phyloP scores from a whole-genome alignment of 2,329 filamentous ascomycete genomes.

The Beauveria rudraprayagi region DNA sequence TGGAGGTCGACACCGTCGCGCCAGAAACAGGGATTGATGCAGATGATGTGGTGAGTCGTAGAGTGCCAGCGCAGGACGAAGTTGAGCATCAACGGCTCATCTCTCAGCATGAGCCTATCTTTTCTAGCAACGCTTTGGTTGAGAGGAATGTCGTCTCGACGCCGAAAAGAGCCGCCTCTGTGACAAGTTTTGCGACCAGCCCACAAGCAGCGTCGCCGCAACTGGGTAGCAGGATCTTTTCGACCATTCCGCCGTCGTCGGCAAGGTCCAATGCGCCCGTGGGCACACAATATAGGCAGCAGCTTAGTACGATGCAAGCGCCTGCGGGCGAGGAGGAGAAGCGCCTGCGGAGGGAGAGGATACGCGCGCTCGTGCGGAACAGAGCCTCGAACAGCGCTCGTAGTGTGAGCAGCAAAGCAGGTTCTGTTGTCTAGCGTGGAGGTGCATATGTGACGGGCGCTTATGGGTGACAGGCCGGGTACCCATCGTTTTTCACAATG shows the following conservation, averaged over 20 bases:
- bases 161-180: background rate
- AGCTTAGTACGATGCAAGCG: constrained; percentile 13
- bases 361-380: constrained; percentile 22
- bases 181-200: background rate
- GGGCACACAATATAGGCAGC: constrained; percentile 19
- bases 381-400: constrained; percentile 13
- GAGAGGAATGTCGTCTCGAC: background rate
- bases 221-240: constrained; percentile 4
- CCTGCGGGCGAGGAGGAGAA: constrained; percentile 11
- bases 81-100: background rate
- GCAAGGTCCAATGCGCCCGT: constrained; percentile 14
- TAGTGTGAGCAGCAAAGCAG: constrained; percentile 14
- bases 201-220: background rate
- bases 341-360: constrained; percentile 18
- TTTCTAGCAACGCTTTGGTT: background rate
- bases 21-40: background rate
- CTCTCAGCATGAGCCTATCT: background rate
- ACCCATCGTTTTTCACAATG: background rate
- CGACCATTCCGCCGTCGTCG: constrained; percentile 15
- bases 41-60: background rate
- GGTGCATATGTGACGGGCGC: background rate
- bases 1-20: background rate
- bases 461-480: background rate
- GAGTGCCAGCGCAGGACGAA: background rate
- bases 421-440: background rate